Conservation (phyloP, 2,329 filamentous ascomycete species). For the Aspergillus tubingensis region DNA sequence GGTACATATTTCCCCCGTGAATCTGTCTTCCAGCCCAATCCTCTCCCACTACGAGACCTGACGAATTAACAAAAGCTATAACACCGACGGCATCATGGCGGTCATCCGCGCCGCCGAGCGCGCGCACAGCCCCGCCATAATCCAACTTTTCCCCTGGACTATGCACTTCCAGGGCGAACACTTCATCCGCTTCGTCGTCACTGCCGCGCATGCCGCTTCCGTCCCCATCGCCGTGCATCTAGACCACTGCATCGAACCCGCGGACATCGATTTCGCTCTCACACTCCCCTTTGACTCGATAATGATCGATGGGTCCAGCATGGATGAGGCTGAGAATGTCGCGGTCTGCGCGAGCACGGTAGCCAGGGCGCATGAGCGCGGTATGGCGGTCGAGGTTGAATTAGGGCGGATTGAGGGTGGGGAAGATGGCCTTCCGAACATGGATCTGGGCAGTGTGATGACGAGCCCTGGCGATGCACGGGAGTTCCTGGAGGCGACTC, state of each 20-base stretch:
- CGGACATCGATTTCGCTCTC: conserved; percentile 54
- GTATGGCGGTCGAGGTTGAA: conserved; percentile 67
- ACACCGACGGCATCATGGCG: conserved; percentile 67
- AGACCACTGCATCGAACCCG: conserved; percentile 63
- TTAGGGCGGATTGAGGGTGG: conserved; percentile 42
- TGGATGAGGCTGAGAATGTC: conserved; percentile 67
- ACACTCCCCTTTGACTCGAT: conserved; percentile 64
- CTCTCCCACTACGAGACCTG: too few species aligned
- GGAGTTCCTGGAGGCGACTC: conserved; percentile 63
- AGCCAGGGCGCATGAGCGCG: background rate
- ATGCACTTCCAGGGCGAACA: conserved; percentile 60
- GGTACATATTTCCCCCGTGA: conserved; percentile 33
- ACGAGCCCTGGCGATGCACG: conserved; percentile 67
- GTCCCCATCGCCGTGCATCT: conserved; percentile 63
- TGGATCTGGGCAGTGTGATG: conserved; percentile 59
- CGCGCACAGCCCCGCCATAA: conserved; percentile 64
- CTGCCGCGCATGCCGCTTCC: conserved; percentile 53
- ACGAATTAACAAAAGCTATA: conserved; percentile 49
- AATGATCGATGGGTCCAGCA: conserved; percentile 72
- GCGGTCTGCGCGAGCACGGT: conserved; percentile 61
- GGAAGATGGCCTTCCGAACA: conserved; percentile 72
- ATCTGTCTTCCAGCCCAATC: background rate
- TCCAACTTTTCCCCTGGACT: conserved; percentile 71
- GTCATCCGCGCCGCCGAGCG: conserved; percentile 66
- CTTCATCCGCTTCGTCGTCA: conserved; percentile 54